Percentiles rank a stretch among this genome's conserved stretches.
These are phyloP conservation scores for Ascochyta koolunga DNA, from an alignment of 2,329 filamentous ascomycete genomes.

Conservation along the genomic window DNA sequence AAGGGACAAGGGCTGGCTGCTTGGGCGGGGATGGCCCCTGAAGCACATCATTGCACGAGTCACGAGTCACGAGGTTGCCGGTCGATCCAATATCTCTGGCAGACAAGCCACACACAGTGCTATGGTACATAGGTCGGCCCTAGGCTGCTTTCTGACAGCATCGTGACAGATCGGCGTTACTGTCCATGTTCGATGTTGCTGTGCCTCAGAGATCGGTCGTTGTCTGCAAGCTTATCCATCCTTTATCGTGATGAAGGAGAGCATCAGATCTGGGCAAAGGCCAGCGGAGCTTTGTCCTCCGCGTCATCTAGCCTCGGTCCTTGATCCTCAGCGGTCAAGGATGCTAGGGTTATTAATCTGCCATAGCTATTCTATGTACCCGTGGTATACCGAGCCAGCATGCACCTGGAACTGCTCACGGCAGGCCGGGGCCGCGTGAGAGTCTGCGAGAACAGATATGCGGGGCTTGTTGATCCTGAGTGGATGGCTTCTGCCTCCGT, in stretches of 20 bases:
- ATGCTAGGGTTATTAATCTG: conserved; percentile 19
- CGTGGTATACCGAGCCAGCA: conserved; percentile 5
- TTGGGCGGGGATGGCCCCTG: conserved; percentile 10
- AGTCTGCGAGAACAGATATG: neutral
- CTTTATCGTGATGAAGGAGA: neutral
- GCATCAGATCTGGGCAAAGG: neutral
- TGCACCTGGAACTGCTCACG: conserved; percentile 8
- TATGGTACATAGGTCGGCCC: neutral
- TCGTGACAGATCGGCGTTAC: neutral
- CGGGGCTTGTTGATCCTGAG: conserved; percentile 10
- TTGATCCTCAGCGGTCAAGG: conserved; percentile 17
- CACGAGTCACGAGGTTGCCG: conserved; percentile 9
- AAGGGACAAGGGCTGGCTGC: neutral
- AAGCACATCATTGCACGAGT: conserved; percentile 16
- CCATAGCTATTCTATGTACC: conserved; percentile 10
- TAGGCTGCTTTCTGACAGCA: conserved; percentile 1
- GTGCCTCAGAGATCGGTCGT: neutral
- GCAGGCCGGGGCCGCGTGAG: neutral
- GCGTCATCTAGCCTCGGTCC: conserved; percentile 1
- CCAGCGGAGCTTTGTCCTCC: neutral
- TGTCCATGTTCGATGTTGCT: neutral
- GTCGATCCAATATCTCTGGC: conserved; percentile 17
- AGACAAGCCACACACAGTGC: conserved; percentile 4
- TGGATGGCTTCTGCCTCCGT: conserved; percentile 8
- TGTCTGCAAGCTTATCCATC: neutral